phyloP scores from a whole-genome alignment of 257 asterid genomes.

The Primulina eburnea region DNA sequence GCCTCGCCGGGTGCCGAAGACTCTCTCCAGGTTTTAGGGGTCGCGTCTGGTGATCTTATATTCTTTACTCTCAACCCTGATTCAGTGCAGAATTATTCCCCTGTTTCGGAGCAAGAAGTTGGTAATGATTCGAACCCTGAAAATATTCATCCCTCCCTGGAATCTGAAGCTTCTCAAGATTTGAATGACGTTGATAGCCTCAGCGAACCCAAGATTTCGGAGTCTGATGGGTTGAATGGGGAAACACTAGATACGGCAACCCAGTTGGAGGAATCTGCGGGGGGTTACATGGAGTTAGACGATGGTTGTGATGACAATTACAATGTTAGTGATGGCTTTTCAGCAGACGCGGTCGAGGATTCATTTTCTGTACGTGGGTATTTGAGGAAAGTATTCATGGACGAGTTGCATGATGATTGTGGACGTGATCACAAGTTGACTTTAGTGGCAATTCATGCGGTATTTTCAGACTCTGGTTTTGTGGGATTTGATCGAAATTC shows the following conservation, averaged over 20 bases:
- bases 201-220: conserved; percentile 1
- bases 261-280: conserved; percentile 23
- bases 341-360: conserved; percentile 30
- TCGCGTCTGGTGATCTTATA: conserved; percentile 70
- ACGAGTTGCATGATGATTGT: conserved; percentile 48
- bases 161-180: conserved; percentile 21
- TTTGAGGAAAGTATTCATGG: conserved; percentile 67
- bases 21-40: conserved; percentile 59
- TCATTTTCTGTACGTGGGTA: conserved; percentile 81
- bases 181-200: conserved; percentile 12
- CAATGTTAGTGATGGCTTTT: conserved; percentile 16
- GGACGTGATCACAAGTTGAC: conserved; percentile 56
- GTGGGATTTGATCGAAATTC: conserved; percentile 49
- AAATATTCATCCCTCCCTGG: not conserved
- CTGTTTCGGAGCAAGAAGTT: not conserved
- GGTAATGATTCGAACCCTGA: conserved; percentile 6
- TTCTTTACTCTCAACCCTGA: conserved; percentile 41
- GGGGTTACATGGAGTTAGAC: conserved; percentile 36
- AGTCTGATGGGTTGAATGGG: conserved; percentile 15
- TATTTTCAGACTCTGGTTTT: conserved; percentile 74
- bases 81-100: conserved; percentile 17
- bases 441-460: conserved; percentile 75
- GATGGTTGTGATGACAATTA: conserved; percentile 22
- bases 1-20: conserved; percentile 36
- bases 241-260: conserved; percentile 16